Conservation (phyloP, 1,139 yeast genomes). For the Meyerozyma smithsonii region DNA sequence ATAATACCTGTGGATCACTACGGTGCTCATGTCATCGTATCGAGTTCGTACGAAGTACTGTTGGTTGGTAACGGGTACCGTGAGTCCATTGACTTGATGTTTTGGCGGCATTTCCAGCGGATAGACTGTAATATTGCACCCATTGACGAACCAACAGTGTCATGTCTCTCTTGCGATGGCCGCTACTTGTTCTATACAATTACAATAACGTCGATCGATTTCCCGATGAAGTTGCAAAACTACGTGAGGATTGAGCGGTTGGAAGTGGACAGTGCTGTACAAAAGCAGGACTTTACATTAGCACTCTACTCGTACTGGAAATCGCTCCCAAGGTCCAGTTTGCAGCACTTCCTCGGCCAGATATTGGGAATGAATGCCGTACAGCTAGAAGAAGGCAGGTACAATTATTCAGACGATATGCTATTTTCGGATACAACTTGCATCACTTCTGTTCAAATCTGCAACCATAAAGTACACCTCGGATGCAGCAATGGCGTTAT, state of each 20-base stretch:
- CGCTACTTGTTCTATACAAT: background rate
- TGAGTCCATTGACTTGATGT: background rate
- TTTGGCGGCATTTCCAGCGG: constrained; percentile 2
- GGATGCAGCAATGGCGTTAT: background rate
- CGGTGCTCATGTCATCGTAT: background rate
- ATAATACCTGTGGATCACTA: background rate
- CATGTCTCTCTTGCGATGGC: background rate
- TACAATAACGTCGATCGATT: background rate
- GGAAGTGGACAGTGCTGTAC: background rate
- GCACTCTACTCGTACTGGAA: constrained; percentile 1
- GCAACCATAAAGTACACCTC: background rate
- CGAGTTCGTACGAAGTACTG: background rate
- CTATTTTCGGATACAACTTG: background rate
- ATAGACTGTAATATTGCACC: background rate
- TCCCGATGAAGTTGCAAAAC: background rate
- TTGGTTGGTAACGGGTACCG: background rate
- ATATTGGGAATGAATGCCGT: background rate
- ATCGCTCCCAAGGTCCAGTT: background rate
- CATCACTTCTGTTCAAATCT: background rate
- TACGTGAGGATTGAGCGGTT: background rate
- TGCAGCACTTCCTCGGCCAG: background rate
- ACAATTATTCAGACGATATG: background rate
- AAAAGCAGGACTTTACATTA: background rate
- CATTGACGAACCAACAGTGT: background rate
- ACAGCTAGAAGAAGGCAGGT: background rate